phyloP scores from a whole-genome alignment of 2,329 filamentous ascomycete genomes.

The Colletotrichum theobromicola region DNA sequence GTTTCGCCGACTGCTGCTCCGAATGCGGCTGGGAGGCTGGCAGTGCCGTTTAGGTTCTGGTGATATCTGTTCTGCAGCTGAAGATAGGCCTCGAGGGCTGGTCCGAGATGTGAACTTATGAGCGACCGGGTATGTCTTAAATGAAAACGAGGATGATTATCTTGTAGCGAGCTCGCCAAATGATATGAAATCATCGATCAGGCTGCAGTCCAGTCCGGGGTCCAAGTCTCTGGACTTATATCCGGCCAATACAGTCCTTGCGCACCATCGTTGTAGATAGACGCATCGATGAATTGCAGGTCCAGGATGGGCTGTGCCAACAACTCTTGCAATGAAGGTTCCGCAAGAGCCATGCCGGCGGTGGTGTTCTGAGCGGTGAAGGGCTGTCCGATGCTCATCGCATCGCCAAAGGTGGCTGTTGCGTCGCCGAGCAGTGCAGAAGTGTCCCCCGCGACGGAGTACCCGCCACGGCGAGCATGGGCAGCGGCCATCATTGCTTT shows the following conservation, averaged over 20 bases:
- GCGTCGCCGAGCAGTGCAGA: not conserved
- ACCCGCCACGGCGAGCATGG: constrained; percentile 1
- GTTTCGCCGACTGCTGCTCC: not conserved
- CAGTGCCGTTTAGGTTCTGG: constrained; percentile 13
- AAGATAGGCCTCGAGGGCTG: not conserved
- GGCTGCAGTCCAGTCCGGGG: constrained; percentile 15
- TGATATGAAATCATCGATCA: not conserved
- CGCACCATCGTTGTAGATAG: constrained; percentile 19
- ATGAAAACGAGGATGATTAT: not conserved
- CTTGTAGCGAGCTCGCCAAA: not conserved
- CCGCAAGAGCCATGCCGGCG: constrained; percentile 38
- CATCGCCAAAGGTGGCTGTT: not conserved
- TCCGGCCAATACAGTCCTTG: constrained; percentile 24
- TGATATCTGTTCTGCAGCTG: not conserved
- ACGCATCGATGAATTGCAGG: constrained; percentile 35
- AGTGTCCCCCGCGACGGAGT: not conserved
- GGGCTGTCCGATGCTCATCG: not conserved
- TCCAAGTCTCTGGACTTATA: constrained; percentile 19
- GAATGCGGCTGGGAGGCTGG: constrained; percentile 2
- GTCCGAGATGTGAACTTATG: not conserved
- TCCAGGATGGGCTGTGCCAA: constrained; percentile 36
- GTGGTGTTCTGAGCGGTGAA: constrained; percentile 25
- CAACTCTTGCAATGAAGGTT: constrained; percentile 39
- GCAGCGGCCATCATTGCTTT: constrained; percentile 29
- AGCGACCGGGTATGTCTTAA: not conserved